Base-by-base conservation (phyloP, 352 stramenopile genomes). In the Phytopythium sindhum region DNA sequence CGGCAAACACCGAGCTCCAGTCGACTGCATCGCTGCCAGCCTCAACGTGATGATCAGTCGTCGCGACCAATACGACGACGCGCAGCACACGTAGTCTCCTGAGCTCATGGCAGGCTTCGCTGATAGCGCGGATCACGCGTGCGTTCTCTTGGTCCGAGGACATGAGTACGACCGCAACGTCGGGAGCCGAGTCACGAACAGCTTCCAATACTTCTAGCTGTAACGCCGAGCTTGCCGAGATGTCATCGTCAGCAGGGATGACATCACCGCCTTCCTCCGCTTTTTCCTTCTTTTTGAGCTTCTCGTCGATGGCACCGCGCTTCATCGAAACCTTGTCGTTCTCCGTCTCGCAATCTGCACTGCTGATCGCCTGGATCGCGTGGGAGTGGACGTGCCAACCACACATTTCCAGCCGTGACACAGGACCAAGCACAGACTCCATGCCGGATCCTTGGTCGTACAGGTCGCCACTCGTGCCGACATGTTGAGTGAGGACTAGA, bases 111-210 rank as follows among this genome's bases (percentile, higher is more conserved):
- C 80, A 89, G 10, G 75, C 70, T 42, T 72, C 65, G 1, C 74
- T 78, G 31, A 89, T 28, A 44, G 73, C 77, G 4, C 78, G 80
- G 29, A 89, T 78, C 31, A 89, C 72, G 35, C 74, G 39, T 53
- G 80, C 81, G 60, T 80, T 89, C 45, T 86, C 70, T 29, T 75
- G 61, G 57, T 89, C 78, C 15, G 69, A 80, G 17, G 70, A 72
- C 80, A 88, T 86, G 72, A 89, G 81, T 28, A 89, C 69, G 24
- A 89, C 68, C 0, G 82, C 80, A 8, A 86, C 80, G 23, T 87
- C 78, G 14, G 80, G 77, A 26, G 83, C 21, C 1, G 73, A 66
- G 10, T 64, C 48, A 37, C 69, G 48, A 51, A 85, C 62, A 19
- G 72, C 58, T 26, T 78, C 69, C 52, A 67, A 33, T 1, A 85